Evolutionary conservation across 306 rosid species (phyloP).

Genomic region (Sechiopsis laciniata): DNA sequence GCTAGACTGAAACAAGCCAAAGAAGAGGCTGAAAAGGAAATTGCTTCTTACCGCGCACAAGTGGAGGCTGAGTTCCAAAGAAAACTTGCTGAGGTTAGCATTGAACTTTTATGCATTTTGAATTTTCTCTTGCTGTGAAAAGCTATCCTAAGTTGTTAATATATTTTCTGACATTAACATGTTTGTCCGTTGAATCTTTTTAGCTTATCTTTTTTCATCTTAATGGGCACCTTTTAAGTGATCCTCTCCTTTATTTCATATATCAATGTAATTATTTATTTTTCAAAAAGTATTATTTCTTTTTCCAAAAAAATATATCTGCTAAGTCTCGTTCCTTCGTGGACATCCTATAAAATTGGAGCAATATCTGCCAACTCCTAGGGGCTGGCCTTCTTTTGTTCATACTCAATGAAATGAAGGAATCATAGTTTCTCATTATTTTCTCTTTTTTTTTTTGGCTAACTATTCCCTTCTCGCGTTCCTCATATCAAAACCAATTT

Average conservation of each 20-base stretch:
- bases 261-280: too few relatives aligned
- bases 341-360: neutral
- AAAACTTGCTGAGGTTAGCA: conserved; percentile 61
- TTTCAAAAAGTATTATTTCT: too few relatives aligned
- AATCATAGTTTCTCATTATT: neutral
- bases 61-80: conserved; percentile 71
- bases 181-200: too few relatives aligned
- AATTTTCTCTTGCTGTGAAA: neutral
- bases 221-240: too few relatives aligned
- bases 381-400: too few relatives aligned
- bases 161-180: neutral
- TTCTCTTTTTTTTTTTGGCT: too few relatives aligned
- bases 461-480: neutral
- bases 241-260: too few relatives aligned
- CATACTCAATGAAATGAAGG: too few relatives aligned
- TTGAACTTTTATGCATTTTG: conserved; percentile 12
- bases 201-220: too few relatives aligned
- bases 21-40: conserved; percentile 86
- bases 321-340: neutral
- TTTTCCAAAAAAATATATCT: neutral
- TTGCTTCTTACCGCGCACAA: conserved; percentile 72
- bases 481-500: neutral
- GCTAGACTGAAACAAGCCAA: conserved; percentile 92
- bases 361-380: neutral
- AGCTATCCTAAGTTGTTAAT: neutral